Percentiles rank a stretch among this genome's conserved stretches.
Evolutionary conservation across 805 yeast genomes (phyloP).

Genomic region (Kazachstania viticola): DNA sequence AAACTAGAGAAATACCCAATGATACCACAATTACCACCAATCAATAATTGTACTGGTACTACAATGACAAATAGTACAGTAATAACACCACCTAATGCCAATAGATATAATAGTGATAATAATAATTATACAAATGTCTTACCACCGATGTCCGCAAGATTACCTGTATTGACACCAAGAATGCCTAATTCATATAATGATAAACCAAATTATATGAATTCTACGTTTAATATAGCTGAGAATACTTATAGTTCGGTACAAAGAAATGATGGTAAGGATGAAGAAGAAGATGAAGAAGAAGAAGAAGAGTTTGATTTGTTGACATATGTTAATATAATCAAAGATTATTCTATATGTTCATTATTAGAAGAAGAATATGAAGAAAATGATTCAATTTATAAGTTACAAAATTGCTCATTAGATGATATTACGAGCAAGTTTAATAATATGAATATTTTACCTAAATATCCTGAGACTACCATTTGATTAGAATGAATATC

Average conservation of each 20-base stretch:
- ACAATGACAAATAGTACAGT: neutral
- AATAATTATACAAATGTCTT: conserved; percentile 1
- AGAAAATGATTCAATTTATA: conserved; percentile 4
- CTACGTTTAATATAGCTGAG: conserved; percentile 2
- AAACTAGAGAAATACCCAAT: conserved; percentile 3
- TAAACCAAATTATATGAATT: conserved; percentile 1
- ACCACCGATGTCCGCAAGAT: conserved; percentile 9
- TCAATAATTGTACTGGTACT: neutral
- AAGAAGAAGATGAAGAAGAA: conserved; percentile 1
- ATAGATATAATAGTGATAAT: neutral
- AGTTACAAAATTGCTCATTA: too few relatives aligned
- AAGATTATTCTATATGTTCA: conserved; percentile 21
- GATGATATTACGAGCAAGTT: conserved; percentile 3
- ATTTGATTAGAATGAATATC: too few relatives aligned
- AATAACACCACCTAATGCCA: neutral
- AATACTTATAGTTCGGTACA: conserved; percentile 12
- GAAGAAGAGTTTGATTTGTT: conserved; percentile 6
- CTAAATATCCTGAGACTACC: too few relatives aligned
- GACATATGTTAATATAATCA: conserved; percentile 13
- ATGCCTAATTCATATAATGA: neutral
- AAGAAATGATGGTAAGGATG: conserved; percentile 8
- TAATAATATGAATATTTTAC: too few relatives aligned
- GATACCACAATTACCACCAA: conserved; percentile 4
- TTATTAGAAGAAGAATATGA: conserved; percentile 20
- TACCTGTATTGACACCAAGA: conserved; percentile 9